Conservation (phyloP, 1,139 yeast species). For the Taiozyma sp. region DNA sequence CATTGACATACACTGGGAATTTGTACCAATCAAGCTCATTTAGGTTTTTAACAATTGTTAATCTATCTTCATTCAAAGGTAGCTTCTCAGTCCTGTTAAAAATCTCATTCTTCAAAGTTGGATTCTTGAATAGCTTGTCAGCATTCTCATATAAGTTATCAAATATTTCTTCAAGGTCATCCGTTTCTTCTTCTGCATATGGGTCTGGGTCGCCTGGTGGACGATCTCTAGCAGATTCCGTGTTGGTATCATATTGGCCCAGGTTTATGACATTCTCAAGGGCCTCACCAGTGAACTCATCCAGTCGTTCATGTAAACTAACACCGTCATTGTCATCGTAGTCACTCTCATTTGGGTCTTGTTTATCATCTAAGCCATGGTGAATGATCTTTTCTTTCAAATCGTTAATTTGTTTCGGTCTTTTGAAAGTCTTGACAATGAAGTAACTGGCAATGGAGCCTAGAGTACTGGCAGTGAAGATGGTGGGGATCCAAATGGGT, state of each 20-base stretch:
- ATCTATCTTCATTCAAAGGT: constrained; percentile 39
- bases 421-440: constrained; percentile 16
- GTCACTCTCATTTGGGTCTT: background rate
- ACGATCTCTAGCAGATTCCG: constrained; percentile 12
- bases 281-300: constrained; percentile 17
- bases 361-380: constrained; percentile 6
- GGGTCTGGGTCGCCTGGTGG: background rate
- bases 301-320: constrained; percentile 12
- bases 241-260: constrained; percentile 16
- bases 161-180: constrained; percentile 4
- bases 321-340: background rate
- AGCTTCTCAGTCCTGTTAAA: constrained; percentile 25
- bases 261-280: constrained; percentile 20
- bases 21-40: constrained; percentile 60
- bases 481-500: constrained; percentile 52
- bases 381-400: constrained; percentile 11
- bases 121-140: constrained; percentile 9
- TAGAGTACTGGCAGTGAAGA: constrained; percentile 38
- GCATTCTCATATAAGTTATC: constrained; percentile 10
- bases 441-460: constrained; percentile 27
- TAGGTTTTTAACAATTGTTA: constrained; percentile 42
- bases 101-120: constrained; percentile 16
- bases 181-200: constrained; percentile 1
- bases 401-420: constrained; percentile 6
- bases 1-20: constrained; percentile 58